Base-by-base conservation (phyloP, 2,329 filamentous ascomycete species). In the Fusarium clavum region DNA sequence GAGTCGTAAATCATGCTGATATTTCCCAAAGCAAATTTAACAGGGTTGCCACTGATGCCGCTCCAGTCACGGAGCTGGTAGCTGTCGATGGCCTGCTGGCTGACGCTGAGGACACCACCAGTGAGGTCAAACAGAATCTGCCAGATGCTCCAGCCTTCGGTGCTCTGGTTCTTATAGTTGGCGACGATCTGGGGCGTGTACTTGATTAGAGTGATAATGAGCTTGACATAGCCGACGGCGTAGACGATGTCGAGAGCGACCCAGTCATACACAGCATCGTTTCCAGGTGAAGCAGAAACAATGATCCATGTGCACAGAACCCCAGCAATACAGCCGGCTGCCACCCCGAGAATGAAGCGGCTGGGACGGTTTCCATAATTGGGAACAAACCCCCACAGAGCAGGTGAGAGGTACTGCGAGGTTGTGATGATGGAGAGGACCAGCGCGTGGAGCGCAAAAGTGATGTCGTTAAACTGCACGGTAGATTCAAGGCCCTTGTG, bases 201-300 rank as follows among this genome's bases (percentile, higher is more conserved):
- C 82, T 99, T 99, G 81, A 97, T 87, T 27, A 98, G 83, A 0
- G 95, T 97, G 71, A 97, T 88, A 57, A 94, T 80, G 34, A 99
- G 85, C 82, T 99, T 99, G 77, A 97, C 91, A 78, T 97, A 97
- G 44, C 93, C 93, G 32, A 97, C 83, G 14, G 91, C 87, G 76
- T 90, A 90, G 51, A 88, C 84, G 55, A 88, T 84, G 74, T 91
- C 90, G 44, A 91, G 85, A 80, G 85, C 88, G 57, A 86, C 86
- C 88, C 88, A 91, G 54, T 83, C 82, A 43, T 74, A 80, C 29
- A 74, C 76, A 5, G 85, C 80, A 70, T 85, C 76, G 49, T 69
- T 64, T 11, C 67, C 73, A 72, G 78, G 74, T 6, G 80, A 77
- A 29, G 77, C 70, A 16, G 83, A 81, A 24, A 89, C 82, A 43